A percentile compares a stretch with the other conserved stretches of the same genome.
These are phyloP conservation scores for Apiospora phragmitis DNA, from an alignment of 2,329 filamentous ascomycete genomes.

Conservation along the genomic window DNA sequence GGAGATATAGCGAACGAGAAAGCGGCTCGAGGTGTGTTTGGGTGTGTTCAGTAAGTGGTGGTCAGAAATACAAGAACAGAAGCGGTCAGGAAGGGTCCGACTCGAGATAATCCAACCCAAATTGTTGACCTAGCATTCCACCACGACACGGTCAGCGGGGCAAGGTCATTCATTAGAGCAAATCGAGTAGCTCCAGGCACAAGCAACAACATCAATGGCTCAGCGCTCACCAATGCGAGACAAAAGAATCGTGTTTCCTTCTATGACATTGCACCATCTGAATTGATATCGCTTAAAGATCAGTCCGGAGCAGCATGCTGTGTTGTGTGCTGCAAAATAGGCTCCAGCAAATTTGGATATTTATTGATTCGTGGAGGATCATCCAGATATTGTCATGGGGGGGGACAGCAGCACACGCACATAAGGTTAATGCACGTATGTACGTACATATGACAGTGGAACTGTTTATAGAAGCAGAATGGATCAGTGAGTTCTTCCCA, in stretches of 20 bases:
- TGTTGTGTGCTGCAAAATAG: not conserved
- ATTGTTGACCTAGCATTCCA: slow-evolving; percentile 2
- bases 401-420: not conserved
- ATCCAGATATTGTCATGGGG: not conserved
- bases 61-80: not conserved
- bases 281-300: not conserved
- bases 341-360: not conserved
- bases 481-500: not conserved
- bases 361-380: not conserved
- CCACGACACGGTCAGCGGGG: slow-evolving; percentile 6
- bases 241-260: not conserved
- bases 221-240: slow-evolving; percentile 5
- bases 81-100: not conserved
- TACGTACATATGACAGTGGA: slow-evolving; percentile 4
- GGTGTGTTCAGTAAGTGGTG: not conserved
- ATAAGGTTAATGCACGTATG: slow-evolving; percentile 5
- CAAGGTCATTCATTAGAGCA: slow-evolving; percentile 7
- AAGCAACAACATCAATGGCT: slow-evolving; percentile 5
- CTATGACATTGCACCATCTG: not conserved
- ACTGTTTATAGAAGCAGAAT: not conserved
- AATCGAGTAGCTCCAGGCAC: slow-evolving; percentile 4
- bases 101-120: slow-evolving; percentile 4
- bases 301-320: not conserved
- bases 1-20: not conserved
- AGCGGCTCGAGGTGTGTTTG: not conserved